Conservation (phyloP, 2,329 filamentous ascomycete species). For the Alternaria sp. region DNA sequence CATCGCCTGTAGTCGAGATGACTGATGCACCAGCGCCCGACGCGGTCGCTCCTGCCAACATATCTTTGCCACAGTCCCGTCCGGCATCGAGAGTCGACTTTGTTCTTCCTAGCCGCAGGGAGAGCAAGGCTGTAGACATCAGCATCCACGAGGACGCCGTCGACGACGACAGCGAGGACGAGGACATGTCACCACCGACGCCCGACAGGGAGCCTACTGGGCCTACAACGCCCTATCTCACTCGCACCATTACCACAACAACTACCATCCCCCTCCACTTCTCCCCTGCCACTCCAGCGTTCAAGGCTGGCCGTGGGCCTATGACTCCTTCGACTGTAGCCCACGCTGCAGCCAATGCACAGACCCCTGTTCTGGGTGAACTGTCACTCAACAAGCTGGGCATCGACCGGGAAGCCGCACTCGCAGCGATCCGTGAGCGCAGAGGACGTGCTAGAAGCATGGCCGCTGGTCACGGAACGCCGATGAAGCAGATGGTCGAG, state of each 20-base stretch:
- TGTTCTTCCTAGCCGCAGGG: slow-evolving; percentile 7
- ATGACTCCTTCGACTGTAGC: slow-evolving; percentile 46
- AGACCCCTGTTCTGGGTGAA: slow-evolving; percentile 41
- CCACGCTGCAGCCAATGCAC: slow-evolving; percentile 39
- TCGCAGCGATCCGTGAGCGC: slow-evolving; percentile 76
- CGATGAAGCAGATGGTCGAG: slow-evolving; percentile 64
- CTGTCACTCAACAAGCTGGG: slow-evolving; percentile 43
- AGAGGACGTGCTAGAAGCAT: slow-evolving; percentile 74
- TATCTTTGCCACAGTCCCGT: slow-evolving; percentile 13
- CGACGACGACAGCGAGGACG: slow-evolving; percentile 42
- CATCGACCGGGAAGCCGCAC: slow-evolving; percentile 70
- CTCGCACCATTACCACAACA: slow-evolving; percentile 55
- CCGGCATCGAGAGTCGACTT: slow-evolving; percentile 17
- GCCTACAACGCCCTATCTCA: slow-evolving; percentile 41
- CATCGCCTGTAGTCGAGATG: slow-evolving; percentile 26
- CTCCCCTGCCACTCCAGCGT: slow-evolving; percentile 47
- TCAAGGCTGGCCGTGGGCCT: slow-evolving; percentile 31
- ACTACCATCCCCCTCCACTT: slow-evolving; percentile 57
- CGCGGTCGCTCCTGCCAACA: slow-evolving; percentile 18
- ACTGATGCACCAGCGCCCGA: slow-evolving; percentile 28
- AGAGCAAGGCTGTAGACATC: slow-evolving; percentile 28
- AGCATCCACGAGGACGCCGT: slow-evolving; percentile 43
- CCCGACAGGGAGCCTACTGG: slow-evolving; percentile 28
- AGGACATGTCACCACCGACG: slow-evolving; percentile 28
- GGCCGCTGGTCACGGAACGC: slow-evolving; percentile 67